Evolutionary conservation across 495 filamentous ascomycete genomes (phyloP).

Genomic region (Trichocladium antarcticum): DNA sequence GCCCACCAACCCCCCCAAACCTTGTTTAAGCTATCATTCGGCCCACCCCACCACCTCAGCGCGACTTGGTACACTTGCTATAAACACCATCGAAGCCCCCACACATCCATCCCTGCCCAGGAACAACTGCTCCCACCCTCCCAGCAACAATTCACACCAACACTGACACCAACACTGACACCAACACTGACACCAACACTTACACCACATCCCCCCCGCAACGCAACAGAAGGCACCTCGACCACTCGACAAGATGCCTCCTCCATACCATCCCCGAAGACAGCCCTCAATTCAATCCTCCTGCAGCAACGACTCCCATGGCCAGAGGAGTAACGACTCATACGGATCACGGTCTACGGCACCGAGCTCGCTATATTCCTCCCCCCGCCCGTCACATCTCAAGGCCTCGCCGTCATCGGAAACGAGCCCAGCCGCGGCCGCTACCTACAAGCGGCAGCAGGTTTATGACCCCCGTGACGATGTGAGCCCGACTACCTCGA

Average conservation of each 20-base stretch:
- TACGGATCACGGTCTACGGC: conserved; percentile 57
- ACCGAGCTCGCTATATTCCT: conserved; percentile 51
- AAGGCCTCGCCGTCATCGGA: conserved; percentile 31
- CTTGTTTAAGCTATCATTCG: conserved; percentile 9
- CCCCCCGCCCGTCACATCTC: conserved; percentile 37
- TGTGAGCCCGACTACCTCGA: conserved; percentile 36
- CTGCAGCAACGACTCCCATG: conserved; percentile 48
- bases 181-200: not conserved
- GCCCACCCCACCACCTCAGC: too few relatives aligned
- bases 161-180: not conserved
- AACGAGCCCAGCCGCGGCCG: conserved; percentile 11
- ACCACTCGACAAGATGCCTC: conserved; percentile 18
- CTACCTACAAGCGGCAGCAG: conserved; percentile 20
- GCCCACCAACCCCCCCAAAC: conserved; percentile 16
- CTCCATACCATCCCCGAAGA: conserved; percentile 15
- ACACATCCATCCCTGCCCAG: conserved; percentile 8
- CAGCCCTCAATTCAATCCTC: conserved; percentile 33
- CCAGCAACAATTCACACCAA: not conserved
- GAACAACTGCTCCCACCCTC: not conserved
- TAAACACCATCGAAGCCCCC: conserved; percentile 19
- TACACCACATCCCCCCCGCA: not conserved
- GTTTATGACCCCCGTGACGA: conserved; percentile 34
- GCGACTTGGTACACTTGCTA: conserved; percentile 8
- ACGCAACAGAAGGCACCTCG: not conserved
- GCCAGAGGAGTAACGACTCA: conserved; percentile 47